Evolutionary conservation across 2,329 filamentous ascomycete species (phyloP).

Genomic region (Colletotrichum echinochloae): DNA sequence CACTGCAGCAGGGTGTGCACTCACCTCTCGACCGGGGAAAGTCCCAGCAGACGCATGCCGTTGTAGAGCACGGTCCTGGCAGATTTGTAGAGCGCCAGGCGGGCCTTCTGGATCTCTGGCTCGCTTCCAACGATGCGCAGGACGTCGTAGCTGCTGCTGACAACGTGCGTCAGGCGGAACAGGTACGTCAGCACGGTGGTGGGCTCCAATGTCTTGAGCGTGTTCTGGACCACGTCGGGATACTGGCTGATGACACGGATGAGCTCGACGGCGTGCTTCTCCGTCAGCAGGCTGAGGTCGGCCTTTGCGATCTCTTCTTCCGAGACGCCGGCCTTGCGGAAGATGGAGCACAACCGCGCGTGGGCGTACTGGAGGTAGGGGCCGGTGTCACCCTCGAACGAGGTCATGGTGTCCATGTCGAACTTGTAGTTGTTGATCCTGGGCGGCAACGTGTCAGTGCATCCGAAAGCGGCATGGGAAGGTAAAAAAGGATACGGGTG

Average conservation of each 20-base stretch:
- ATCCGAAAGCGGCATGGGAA: constrained; percentile 34
- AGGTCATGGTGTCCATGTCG: constrained; percentile 65
- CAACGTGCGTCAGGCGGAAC: constrained; percentile 86
- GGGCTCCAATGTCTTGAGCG: constrained; percentile 85
- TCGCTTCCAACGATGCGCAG: constrained; percentile 86
- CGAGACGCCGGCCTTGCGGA: constrained; percentile 65
- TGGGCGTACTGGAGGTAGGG: constrained; percentile 89
- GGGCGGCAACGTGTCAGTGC: constrained; percentile 32
- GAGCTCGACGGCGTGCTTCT: constrained; percentile 79
- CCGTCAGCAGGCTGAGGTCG: constrained; percentile 75
- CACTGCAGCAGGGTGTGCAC: constrained; percentile 8
- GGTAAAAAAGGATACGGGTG: constrained; percentile 30
- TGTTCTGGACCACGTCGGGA: constrained; percentile 87
- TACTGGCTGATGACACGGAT: constrained; percentile 84
- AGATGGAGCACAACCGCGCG: constrained; percentile 76
- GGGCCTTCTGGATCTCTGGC: constrained; percentile 74
- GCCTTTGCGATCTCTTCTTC: constrained; percentile 70
- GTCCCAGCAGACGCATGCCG: constrained; percentile 84
- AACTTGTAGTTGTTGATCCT: constrained; percentile 77
- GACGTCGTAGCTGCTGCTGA: constrained; percentile 86
- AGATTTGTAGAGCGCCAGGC: constrained; percentile 82
- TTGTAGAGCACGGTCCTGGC: constrained; percentile 82
- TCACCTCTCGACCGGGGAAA: constrained; percentile 76
- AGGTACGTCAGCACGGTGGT: constrained; percentile 70
- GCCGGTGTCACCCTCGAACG: constrained; percentile 83